Conservation (phyloP, 495 filamentous ascomycete species). For the Aspergillus funiculosus region DNA sequence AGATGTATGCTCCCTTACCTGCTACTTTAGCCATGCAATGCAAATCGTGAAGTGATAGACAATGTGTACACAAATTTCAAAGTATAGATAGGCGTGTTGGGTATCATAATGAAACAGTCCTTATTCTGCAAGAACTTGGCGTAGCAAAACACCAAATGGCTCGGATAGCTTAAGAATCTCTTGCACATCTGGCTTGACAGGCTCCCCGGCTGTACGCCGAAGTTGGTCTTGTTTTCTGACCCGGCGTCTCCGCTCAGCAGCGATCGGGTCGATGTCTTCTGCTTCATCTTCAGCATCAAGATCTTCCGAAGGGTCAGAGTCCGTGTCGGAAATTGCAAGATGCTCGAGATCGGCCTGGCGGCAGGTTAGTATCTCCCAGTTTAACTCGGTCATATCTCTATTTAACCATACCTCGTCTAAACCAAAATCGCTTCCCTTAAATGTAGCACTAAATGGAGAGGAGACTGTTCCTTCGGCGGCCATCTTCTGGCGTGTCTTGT, state of each 20-base stretch:
- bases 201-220: constrained; percentile 80
- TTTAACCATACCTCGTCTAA: constrained; percentile 60
- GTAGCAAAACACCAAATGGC: constrained; percentile 77
- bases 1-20: constrained; percentile 4
- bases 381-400: neutral
- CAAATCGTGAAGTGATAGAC: constrained; percentile 3
- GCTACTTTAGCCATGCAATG: constrained; percentile 12
- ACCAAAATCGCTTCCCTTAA: constrained; percentile 79
- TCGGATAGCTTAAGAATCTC: constrained; percentile 75
- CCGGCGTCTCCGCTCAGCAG: constrained; percentile 72
- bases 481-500: constrained; percentile 99
- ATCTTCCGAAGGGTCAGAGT: constrained; percentile 58
- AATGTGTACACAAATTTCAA: constrained; percentile 2
- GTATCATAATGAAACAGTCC: constrained; percentile 17
- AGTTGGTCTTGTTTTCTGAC: constrained; percentile 70
- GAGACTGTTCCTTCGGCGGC: constrained; percentile 64
- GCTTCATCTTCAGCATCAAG: constrained; percentile 52
- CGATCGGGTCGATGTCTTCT: constrained; percentile 78
- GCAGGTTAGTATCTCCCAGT: constrained; percentile 12
- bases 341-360: constrained; percentile 67
- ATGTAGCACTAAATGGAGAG: constrained; percentile 49
- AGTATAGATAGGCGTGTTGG: constrained; percentile 11
- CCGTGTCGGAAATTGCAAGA: constrained; percentile 69
- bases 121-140: constrained; percentile 77
- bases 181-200: constrained; percentile 69